Conservation (phyloP, 164 flowering plant genomes). For the Vitis vinifera region DNA sequence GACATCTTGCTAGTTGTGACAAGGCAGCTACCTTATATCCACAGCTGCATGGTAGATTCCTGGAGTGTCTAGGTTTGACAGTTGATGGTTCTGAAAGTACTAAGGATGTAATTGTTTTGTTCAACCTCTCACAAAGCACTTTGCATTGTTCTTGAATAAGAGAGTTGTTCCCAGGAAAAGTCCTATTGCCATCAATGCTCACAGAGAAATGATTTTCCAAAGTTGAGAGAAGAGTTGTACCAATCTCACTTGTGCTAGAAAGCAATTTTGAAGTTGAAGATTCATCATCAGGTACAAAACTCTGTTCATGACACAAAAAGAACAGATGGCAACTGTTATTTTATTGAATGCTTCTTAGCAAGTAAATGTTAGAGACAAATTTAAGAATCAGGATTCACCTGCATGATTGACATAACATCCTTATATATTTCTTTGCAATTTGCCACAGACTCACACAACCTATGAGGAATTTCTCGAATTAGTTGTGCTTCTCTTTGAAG, state of each 20-base stretch:
- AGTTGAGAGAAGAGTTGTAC: slow-evolving; percentile 55
- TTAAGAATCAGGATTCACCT: slow-evolving; percentile 37
- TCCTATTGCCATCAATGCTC: slow-evolving; percentile 28
- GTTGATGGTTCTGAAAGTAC: slow-evolving; percentile 35
- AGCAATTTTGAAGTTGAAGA: slow-evolving; percentile 52
- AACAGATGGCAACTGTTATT: slow-evolving; percentile 1
- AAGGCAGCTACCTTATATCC: slow-evolving; percentile 66
- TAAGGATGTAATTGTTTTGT: slow-evolving; percentile 37
- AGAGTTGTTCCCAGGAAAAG: slow-evolving; percentile 23
- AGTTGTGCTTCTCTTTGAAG: slow-evolving; percentile 57
- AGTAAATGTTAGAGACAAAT: background rate
- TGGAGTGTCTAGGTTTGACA: slow-evolving; percentile 16
- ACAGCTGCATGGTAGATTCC: slow-evolving; percentile 18
- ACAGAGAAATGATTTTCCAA: slow-evolving; percentile 55
- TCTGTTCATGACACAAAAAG: slow-evolving; percentile 35
- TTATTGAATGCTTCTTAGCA: background rate
- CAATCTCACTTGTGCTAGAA: slow-evolving; percentile 61
- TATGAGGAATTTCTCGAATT: slow-evolving; percentile 53
- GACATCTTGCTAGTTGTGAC: slow-evolving; percentile 43
- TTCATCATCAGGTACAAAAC: slow-evolving; percentile 43
- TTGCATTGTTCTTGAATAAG: slow-evolving; percentile 45
- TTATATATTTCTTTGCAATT: slow-evolving; percentile 60
- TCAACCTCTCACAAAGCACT: slow-evolving; percentile 46
- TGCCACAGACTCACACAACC: slow-evolving; percentile 51
- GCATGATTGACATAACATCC: slow-evolving; percentile 51